Base-by-base conservation (phyloP, 2,329 filamentous ascomycete species). In the Arachnomyces sp. region DNA sequence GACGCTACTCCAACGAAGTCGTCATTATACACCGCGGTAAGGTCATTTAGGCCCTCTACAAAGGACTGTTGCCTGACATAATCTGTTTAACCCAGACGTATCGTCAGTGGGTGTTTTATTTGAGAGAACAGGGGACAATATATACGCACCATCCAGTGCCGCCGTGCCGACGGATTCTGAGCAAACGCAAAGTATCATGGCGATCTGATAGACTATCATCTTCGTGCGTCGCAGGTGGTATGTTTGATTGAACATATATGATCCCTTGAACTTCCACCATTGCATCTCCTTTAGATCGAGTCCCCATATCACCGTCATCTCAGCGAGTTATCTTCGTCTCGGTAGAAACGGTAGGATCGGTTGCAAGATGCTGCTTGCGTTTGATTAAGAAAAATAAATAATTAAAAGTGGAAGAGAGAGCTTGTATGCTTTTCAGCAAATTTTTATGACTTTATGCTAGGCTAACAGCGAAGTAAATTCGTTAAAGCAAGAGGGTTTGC, bases 151-250 rank as follows among this genome's bases (percentile, higher is more conserved):
- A 43, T 70, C 72, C 15, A 78, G 52, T 2, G 68, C 71, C 2
- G 71, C 71, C 1, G 74, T 78, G 3, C 73, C 74, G 3, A 77
- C 58, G 2, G 71, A 73, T 50, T 77, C 74, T 2, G 72, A 75
- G 17, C 72, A 65, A 11, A 77, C 72, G 46, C 71, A 74, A 44
- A 71, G 63, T 36, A 78, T 74, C 71, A 77, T 72, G 45, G 74
- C 74, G 41, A 70, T 60, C 53, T 78, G 75, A 51, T 79, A 79
- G 41, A 77, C 67, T 44, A 76, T 68, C 64, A 79, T 77, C 49
- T 76, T 77, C 7, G 71, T 73, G 14, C 71, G 64, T 32, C 74
- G 70, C 2, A 75, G 57, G 53, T 78, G 72, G 49, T 74, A 77
- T 9, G 63, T 60, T 25, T 59, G 67, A 48, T 71, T 72, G 60